Evolutionary conservation across 2,329 filamentous ascomycete genomes (phyloP), one percentile per base, ranked within the genome.

Genomic region (Aspergillus oerlinghausenensis): DNA sequence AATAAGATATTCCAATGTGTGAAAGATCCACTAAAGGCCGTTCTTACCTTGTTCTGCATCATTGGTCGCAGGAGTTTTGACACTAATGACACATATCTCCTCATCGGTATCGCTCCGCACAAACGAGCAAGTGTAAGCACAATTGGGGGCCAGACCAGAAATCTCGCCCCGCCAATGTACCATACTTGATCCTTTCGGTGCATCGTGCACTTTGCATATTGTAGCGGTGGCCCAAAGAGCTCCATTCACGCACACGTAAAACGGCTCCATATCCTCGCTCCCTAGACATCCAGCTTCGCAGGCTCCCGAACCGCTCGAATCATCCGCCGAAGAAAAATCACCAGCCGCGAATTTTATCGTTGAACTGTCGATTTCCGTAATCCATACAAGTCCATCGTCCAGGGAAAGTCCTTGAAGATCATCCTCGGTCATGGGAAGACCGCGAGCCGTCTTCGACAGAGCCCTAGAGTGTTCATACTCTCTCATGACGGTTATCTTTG

Each of bases 401-500:
- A 73, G 65, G 52, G 72, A 71, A 64, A 71, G 64, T 19, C 72
- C 72, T 54, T 77, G 74, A 35, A 76, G 64, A 64, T 77, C 75
- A 48, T 75, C 71, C 59, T 77, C 75, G 17, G 74, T 73, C 65
- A 75, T 71, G 38, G 70, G 71, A 56, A 73, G 64, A 56, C 71
- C 70, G 54, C 72, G 69, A 43, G 70, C 65, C 25, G 71, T 73
- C 64, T 73, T 74, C 9, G 71, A 74, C 49, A 72, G 63, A 53
- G 72, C 74, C 63, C 83, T 78, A 75, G 89, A 93, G 71, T 95
- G 84, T 75, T 92, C 88, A 66, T 90, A 90, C 75, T 92, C 92
- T 77, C 96, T 94, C 70, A 95, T 87, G 76, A 96, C 91, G 66
- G 94, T 93, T 71, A 97, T 92, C 81, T 97, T 97, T 70, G 92